Evolutionary conservation across 129 eudicot genomes (phyloP), one percentile per base, ranked within the genome.

Genomic region (Mikania micrantha): DNA sequence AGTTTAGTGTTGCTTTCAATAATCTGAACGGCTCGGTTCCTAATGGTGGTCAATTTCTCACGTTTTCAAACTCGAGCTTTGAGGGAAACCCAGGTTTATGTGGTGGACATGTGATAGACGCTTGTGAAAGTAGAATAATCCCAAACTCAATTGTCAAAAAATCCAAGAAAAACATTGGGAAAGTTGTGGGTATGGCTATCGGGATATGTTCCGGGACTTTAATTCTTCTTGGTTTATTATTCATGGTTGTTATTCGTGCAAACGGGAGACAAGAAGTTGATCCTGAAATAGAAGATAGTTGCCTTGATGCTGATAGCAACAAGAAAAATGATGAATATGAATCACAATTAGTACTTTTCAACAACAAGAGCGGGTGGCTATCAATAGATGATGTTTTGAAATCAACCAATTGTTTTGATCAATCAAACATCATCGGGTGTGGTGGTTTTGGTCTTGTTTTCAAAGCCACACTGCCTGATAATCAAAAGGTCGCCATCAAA

Each of bases 391-490:
- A 88, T 35, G 84, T 88, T 50, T 20, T 88, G 70, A 82, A 72
- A 58, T 84, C 88, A 15, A 88, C 96, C 13, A 69, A 85, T 70
- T 38, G 72, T 54, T 88, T 88, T 36, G 96, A 88, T 72, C 96
- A 85, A 67, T 72, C 85, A 7, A 82, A 88, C 70, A 88, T 88
- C 60, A 78, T 88, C 0, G 96, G 96, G 1, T 88, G 96, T 56
- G 96, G 96, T 6, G 96, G 96, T 5, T 88, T 85, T 10, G 96
- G 96, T 63, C 60, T 88, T 28, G 96, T 88, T 19, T 88, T 85
- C 81, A 82, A 73, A 74, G 96, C 85, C 41, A 76, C 85, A 9
- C 82, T 88, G 22, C 74, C 83, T 12, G 84, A 80, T 52, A 79
- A 85, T 42, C 77, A 64, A 44, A 80, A 78, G 32, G 83, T 88